A percentile compares a stretch with the other conserved stretches of the same genome.
Conservation (phyloP, 257 asterid genomes). For the Eucommia ulmoides region DNA sequence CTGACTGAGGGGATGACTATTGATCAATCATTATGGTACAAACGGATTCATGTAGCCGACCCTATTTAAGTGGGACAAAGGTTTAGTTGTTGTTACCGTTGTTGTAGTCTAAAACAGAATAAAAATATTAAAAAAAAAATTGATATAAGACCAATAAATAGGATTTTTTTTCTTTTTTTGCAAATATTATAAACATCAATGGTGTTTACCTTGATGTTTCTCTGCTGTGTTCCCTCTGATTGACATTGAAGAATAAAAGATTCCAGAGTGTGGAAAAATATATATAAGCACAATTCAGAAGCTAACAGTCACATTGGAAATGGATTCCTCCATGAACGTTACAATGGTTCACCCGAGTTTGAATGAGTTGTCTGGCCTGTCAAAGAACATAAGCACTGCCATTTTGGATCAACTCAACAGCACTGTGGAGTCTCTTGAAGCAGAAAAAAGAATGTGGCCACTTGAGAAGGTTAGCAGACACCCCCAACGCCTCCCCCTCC, state of each 20-base stretch:
- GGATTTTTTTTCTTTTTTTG: no score
- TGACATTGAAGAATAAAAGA: constrained; percentile 55
- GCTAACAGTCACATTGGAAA: constrained; percentile 68
- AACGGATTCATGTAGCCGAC: no score
- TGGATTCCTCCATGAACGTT: constrained; percentile 81
- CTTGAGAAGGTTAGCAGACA: constrained; percentile 74
- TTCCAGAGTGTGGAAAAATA: constrained; percentile 74
- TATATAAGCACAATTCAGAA: constrained; percentile 46
- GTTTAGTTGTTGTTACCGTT: no score
- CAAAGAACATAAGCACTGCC: constrained; percentile 75
- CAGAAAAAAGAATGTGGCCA: constrained; percentile 68
- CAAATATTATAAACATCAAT: no score
- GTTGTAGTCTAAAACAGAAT: no score
- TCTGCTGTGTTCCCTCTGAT: constrained; percentile 9
- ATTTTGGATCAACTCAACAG: constrained; percentile 64
- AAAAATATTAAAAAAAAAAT: no score
- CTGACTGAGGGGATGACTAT: no score
- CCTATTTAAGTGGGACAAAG: no score
- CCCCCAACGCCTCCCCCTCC: no score
- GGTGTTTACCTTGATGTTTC: constrained; percentile 4
- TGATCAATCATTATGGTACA: no score
- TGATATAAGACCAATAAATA: no score
- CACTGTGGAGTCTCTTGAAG: constrained; percentile 65
- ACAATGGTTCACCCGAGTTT: constrained; percentile 98
- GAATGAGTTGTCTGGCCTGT: constrained; percentile 76